Base-by-base conservation (phyloP, 352 stramenopile species). In the Globisporangium sylvaticum region DNA sequence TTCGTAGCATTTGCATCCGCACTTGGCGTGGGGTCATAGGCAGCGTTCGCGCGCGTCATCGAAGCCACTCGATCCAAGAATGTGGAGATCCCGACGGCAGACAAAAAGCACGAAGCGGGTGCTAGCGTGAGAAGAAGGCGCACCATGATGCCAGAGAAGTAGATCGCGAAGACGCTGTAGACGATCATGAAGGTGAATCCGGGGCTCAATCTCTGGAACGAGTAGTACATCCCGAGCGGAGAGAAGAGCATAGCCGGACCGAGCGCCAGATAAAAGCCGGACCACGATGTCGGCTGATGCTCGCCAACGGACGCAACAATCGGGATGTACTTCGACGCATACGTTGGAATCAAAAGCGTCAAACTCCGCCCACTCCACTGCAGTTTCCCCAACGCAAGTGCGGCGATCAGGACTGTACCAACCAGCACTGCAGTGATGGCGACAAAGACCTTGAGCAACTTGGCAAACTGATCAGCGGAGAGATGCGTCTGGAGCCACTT, bases 221-320 rank as follows among this genome's bases (percentile, higher is more conserved):
- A 88, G 72, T 95, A 94, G 66, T 85, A 96, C 22, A 98, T 68
- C 6, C 95, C 95, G 3, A 98, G 69, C 6, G 94, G 95, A 58
- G 89, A 87, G 57, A 98, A 83, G 8, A 96, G 75, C 64, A 97
- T 87, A 7, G 85, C 71, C 25, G 94, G 85, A 29, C 97, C 91
- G 3, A 98, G 82, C n/a, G 96, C 90, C 64, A 97, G 84, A 75
- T 97, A 98, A 69, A 97, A 98, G 12, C 76, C 82, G 0, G 88
- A 89, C 92, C 92, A 98, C 18, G 89, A 81, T 34, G 95, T 97
- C 55, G 95, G 94, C 70, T 98, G 95, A 70, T 98, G 95, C 75
- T 98, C 95, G 9, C 87, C 86, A 2, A 98, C 95, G 0, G 92
- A 98, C 7, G 94, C 95, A 66, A 98, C 97, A 68, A 98, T 98